A percentile compares a stretch with the other conserved stretches of the same genome.
Conservation (phyloP, 1,284 basidiomycete species). For the Boletus coffeatus region DNA sequence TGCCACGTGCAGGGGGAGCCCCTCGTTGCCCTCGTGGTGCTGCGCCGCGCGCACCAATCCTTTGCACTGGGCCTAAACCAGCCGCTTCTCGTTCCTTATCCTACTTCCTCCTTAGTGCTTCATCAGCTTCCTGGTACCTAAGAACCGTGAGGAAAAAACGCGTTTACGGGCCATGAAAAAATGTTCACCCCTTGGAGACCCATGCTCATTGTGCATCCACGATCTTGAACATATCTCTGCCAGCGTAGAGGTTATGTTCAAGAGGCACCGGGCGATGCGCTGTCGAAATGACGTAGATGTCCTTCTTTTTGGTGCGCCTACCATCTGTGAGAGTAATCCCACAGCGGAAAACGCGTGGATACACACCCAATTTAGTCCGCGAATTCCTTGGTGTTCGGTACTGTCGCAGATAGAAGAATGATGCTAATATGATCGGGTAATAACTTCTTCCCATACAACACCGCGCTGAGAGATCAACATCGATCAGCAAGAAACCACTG, state of each 20-base stretch:
- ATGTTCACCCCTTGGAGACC: constrained; percentile 60
- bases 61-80: constrained; percentile 78
- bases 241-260: constrained; percentile 96
- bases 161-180: neutral
- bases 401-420: constrained; percentile 95
- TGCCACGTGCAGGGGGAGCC: constrained; percentile 35
- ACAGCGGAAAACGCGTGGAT: constrained; percentile 5
- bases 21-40: constrained; percentile 53
- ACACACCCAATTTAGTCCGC: constrained; percentile 89
- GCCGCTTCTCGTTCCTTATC: constrained; percentile 97
- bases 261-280: constrained; percentile 95
- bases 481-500: constrained; percentile 10
- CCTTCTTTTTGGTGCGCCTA: constrained; percentile 98
- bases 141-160: constrained; percentile 8
- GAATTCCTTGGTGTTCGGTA: constrained; percentile 98
- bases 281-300: constrained; percentile 99
- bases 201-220: constrained; percentile 85
- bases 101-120: constrained; percentile 88
- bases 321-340: constrained; percentile 1
- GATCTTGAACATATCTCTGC: constrained; percentile 88
- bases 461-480: constrained; percentile 62
- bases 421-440: constrained; percentile 95
- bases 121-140: constrained; percentile 86
- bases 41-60: constrained; percentile 72
- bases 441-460: constrained; percentile 99